A percentile compares a stretch with the other conserved stretches of the same genome.
Evolutionary conservation across 805 yeast species (phyloP).

Genomic region (Saccharomycopsis sp.): DNA sequence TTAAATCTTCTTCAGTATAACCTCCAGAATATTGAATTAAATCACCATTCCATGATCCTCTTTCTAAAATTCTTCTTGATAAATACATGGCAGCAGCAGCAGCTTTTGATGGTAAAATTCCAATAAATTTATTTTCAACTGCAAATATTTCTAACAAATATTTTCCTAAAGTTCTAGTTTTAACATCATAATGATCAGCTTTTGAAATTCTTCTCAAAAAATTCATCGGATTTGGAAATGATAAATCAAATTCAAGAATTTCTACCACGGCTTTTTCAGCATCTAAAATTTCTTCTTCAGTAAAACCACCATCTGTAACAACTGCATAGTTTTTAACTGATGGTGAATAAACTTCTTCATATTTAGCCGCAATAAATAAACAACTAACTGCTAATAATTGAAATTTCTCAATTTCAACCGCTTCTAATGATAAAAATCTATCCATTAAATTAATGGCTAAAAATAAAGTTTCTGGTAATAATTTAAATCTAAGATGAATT

Average conservation of each 20-base stretch:
- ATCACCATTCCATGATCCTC: constrained; percentile 72
- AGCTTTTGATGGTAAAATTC: constrained; percentile 62
- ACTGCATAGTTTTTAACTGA: constrained; percentile 77
- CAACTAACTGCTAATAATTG: constrained; percentile 83
- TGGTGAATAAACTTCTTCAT: constrained; percentile 86
- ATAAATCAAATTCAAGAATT: constrained; percentile 60
- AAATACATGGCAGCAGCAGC: constrained; percentile 87
- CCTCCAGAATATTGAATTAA: constrained; percentile 90
- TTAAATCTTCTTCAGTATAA: constrained; percentile 60
- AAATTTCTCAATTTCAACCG: constrained; percentile 65
- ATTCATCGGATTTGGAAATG: constrained; percentile 85
- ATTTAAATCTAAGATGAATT: constrained; percentile 73
- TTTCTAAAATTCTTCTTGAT: constrained; percentile 63
- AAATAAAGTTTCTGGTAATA: constrained; percentile 77
- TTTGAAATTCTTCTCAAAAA: constrained; percentile 80
- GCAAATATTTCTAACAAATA: constrained; percentile 69
- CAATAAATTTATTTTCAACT: constrained; percentile 67
- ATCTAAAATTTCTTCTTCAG: constrained; percentile 68
- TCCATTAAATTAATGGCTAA: constrained; percentile 82
- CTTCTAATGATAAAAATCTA: constrained; percentile 66
- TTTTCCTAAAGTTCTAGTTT: constrained; percentile 76
- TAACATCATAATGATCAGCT: constrained; percentile 83
- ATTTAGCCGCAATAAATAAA: constrained; percentile 82
- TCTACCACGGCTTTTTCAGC: constrained; percentile 77
- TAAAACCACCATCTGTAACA: constrained; percentile 78